These are phyloP conservation scores for Kwoniella sp. DNA, from an alignment of 768 basidiomycete genomes.

Conservation along the genomic window DNA sequence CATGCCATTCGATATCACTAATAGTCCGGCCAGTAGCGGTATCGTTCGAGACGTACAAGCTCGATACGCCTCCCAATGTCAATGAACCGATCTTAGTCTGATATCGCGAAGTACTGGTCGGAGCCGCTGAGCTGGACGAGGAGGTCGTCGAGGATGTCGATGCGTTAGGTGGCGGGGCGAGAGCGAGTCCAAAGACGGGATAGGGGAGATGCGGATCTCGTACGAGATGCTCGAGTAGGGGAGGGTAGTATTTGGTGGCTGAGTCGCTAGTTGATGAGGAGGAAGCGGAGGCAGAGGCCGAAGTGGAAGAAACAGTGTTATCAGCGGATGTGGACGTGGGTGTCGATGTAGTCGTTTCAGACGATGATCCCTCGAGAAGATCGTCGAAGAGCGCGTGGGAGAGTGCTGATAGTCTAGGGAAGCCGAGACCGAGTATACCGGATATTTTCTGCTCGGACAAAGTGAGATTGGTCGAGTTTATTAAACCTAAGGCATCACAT, in stretches of 20 bases:
- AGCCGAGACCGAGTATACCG: slow-evolving; percentile 47
- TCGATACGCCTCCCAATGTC: slow-evolving; percentile 47
- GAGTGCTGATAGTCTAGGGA: slow-evolving; percentile 38
- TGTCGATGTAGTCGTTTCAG: neutral
- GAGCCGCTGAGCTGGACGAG: slow-evolving; percentile 28
- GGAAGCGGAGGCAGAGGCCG: slow-evolving; percentile 19
- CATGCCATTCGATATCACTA: slow-evolving; percentile 48
- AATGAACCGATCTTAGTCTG: slow-evolving; percentile 26
- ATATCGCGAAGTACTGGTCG: slow-evolving; percentile 27
- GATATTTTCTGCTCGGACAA: slow-evolving; percentile 37
- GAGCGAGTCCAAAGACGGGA: slow-evolving; percentile 44
- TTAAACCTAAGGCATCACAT: slow-evolving; percentile 29
- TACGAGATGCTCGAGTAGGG: slow-evolving; percentile 40
- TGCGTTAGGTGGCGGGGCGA: slow-evolving; percentile 29
- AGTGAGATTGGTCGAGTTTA: slow-evolving; percentile 46
- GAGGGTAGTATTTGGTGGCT: slow-evolving; percentile 34
- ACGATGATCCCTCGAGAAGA: neutral
- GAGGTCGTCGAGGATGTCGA: slow-evolving; percentile 13
- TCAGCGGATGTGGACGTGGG: slow-evolving; percentile 6
- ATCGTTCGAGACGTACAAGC: slow-evolving; percentile 27
- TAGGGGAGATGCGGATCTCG: slow-evolving; percentile 31
- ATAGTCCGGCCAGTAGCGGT: slow-evolving; percentile 32
- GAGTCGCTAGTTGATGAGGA: slow-evolving; percentile 18
- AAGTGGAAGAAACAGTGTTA: slow-evolving; percentile 6
- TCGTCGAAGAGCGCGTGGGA: slow-evolving; percentile 13